Conservation (phyloP, 352 stramenopile genomes). For the Phytophthora macrochlamydospora region DNA sequence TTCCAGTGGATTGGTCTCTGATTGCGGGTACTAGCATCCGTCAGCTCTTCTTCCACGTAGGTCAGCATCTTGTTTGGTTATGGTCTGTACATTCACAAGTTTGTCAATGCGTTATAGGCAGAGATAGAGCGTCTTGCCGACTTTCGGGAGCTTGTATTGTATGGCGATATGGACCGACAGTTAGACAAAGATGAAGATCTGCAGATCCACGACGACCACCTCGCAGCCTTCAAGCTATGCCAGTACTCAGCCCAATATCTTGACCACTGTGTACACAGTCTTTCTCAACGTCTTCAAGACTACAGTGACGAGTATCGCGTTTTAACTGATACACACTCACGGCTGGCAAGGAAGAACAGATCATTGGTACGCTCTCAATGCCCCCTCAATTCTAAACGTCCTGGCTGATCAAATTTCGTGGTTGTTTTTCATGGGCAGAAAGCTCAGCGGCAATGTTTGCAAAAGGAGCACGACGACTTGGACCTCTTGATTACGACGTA, state of each 20-base stretch:
- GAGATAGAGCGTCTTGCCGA: slow-evolving; percentile 56
- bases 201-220: slow-evolving; percentile 52
- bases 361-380: slow-evolving; percentile 27
- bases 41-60: slow-evolving; percentile 73
- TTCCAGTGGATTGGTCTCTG: slow-evolving; percentile 60
- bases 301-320: slow-evolving; percentile 45
- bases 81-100: neutral
- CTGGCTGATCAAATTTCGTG: neutral
- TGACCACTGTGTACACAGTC: slow-evolving; percentile 53
- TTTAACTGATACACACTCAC: slow-evolving; percentile 15
- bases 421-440: slow-evolving; percentile 19
- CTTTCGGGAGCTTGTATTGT: slow-evolving; percentile 62
- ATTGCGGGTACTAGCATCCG: slow-evolving; percentile 60
- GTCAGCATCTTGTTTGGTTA: neutral
- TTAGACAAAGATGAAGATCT: slow-evolving; percentile 56
- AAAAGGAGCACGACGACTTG: slow-evolving; percentile 60
- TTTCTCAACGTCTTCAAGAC: slow-evolving; percentile 39
- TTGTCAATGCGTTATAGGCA: slow-evolving; percentile 21
- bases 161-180: slow-evolving; percentile 56
- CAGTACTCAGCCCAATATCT: slow-evolving; percentile 80
- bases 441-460: slow-evolving; percentile 42
- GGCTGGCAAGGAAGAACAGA: slow-evolving; percentile 30
- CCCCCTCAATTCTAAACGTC: neutral
- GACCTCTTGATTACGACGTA: slow-evolving; percentile 63
- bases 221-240: slow-evolving; percentile 54